Conservation (phyloP, 192 early-diverging fungal genomes). For the Funneliformis geosporum region DNA sequence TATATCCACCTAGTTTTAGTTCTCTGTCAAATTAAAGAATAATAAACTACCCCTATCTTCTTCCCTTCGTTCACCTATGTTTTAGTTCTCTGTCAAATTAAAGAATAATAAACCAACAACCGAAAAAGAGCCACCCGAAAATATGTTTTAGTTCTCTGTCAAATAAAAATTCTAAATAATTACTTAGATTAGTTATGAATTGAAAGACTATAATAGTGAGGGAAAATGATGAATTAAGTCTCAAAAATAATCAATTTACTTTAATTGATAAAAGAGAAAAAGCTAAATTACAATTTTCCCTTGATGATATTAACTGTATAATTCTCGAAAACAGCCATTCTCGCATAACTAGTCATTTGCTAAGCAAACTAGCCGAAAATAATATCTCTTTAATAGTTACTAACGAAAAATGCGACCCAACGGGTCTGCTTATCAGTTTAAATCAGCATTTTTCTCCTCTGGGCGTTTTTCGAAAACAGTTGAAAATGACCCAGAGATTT, state of each 20-base stretch:
- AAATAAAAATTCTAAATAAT: not conserved
- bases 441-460: not conserved
- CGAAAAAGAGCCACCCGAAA: no score
- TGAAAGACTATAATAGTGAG: slow-evolving; percentile 4
- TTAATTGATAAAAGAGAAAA: not conserved
- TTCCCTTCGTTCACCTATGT: no score
- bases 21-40: no score
- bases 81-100: not conserved
- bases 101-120: not conserved
- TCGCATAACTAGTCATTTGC: slow-evolving; percentile 3
- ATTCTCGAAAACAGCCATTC: not conserved
- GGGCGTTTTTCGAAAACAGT: not conserved
- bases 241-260: slow-evolving; percentile 3
- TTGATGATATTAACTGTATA: slow-evolving; percentile 1
- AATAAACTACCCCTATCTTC: no score
- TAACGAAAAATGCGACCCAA: slow-evolving; percentile 2
- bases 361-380: slow-evolving; percentile 6
- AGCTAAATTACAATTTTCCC: not conserved
- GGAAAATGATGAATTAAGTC: not conserved
- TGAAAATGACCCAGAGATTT: slow-evolving; percentile 3
- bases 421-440: not conserved
- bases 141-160: not conserved
- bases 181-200: not conserved
- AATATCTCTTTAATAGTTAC: slow-evolving; percentile 9
- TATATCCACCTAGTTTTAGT: no score